Evolutionary conservation across 192 early-diverging fungal species (phyloP).

Genomic region (Linnemannia hyalina): DNA sequence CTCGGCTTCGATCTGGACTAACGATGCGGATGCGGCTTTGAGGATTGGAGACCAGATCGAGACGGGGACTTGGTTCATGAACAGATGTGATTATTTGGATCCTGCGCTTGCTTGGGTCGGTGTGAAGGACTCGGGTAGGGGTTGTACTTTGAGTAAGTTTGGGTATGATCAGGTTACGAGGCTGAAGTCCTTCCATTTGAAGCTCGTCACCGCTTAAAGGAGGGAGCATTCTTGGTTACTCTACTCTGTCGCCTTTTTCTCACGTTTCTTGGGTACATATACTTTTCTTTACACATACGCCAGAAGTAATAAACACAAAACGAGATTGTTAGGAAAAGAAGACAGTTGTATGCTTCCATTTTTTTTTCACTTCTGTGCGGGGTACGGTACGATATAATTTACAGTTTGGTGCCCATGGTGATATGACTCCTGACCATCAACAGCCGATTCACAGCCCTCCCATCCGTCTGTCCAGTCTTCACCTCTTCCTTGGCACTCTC

Average conservation of each 20-base stretch:
- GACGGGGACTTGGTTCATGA: constrained; percentile 87
- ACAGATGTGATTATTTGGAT: constrained; percentile 87
- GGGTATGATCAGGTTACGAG: constrained; percentile 82
- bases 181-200: constrained; percentile 76
- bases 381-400: background rate
- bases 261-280: no score
- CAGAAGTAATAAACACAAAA: no score
- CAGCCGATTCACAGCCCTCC: constrained; percentile 37
- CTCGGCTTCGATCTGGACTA: constrained; percentile 86
- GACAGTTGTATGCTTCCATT: background rate
- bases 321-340: background rate
- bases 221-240: no score
- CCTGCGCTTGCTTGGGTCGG: constrained; percentile 86
- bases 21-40: constrained; percentile 68
- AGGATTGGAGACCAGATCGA: constrained; percentile 75
- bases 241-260: no score
- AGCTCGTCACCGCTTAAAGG: constrained; percentile 51
- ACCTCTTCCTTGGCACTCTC: constrained; percentile 44
- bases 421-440: constrained; percentile 49
- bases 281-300: no score
- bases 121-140: constrained; percentile 80
- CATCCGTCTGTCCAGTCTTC: constrained; percentile 37
- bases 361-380: background rate
- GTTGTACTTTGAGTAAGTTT: constrained; percentile 75
- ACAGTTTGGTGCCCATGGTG: constrained; percentile 51